phyloP scores from a whole-genome alignment of 1,284 basidiomycete genomes.

The Stygiomarasmius scandens region DNA sequence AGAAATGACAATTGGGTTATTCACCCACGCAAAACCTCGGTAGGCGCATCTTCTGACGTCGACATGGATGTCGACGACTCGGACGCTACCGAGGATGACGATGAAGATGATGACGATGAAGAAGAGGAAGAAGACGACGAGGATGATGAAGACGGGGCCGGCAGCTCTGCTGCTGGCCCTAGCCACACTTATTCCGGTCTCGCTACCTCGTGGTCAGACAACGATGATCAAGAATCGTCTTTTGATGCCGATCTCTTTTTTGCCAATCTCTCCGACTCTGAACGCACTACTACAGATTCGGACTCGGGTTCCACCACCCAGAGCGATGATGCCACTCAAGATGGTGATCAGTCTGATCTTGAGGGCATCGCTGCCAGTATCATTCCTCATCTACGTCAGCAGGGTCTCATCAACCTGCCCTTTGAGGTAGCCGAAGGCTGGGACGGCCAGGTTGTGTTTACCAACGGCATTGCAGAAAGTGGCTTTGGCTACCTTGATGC shows the following conservation, averaged over 20 bases:
- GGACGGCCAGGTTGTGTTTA: conserved; percentile 73
- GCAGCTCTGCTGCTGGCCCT: conserved; percentile 45
- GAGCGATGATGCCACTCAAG: conserved; percentile 41
- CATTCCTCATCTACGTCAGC: conserved; percentile 32
- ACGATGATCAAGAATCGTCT: conserved; percentile 71
- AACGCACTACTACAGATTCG: conserved; percentile 20
- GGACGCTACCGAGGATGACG: conserved; percentile 45
- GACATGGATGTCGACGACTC: conserved; percentile 54
- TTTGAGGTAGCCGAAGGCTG: conserved; percentile 70
- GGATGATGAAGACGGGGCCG: conserved; percentile 45
- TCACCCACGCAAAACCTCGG: conserved; percentile 66
- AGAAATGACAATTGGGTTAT: conserved; percentile 68
- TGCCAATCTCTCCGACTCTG: conserved; percentile 65
- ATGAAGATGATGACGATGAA: conserved; percentile 49
- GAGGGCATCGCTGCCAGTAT: conserved; percentile 40
- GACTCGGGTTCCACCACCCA: conserved; percentile 32
- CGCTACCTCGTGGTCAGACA: conserved; percentile 70
- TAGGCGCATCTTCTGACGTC: conserved; percentile 54
- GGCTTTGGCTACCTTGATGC: conserved; percentile 31
- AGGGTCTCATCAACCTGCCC: conserved; percentile 39
- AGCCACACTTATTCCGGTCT: conserved; percentile 56
- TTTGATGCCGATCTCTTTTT: conserved; percentile 83
- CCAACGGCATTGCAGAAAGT: conserved; percentile 54
- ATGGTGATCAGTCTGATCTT: conserved; percentile 44
- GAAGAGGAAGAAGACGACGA: conserved; percentile 51